Conservation (phyloP, 2,329 filamentous ascomycete species). For the Chrysoporthe puriensis region DNA sequence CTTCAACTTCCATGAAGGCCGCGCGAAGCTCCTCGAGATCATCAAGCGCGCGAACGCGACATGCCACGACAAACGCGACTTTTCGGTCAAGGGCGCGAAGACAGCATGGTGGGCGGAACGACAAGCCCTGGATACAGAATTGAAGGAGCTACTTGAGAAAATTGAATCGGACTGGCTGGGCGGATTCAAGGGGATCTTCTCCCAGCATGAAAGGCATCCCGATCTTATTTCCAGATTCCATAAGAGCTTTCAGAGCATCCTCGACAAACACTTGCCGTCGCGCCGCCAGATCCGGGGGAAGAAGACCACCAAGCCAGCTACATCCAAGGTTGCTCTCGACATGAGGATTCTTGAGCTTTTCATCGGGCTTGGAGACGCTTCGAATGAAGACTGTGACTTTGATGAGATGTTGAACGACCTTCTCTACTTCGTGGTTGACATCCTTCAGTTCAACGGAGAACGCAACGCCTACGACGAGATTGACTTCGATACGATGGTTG, state of each 20-base stretch:
- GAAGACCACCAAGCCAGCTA: conserved; percentile 47
- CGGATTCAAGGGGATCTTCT: conserved; percentile 93
- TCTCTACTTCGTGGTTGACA: conserved; percentile 94
- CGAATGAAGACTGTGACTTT: conserved; percentile 69
- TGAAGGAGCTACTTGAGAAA: conserved; percentile 78
- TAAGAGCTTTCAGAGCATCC: conserved; percentile 73
- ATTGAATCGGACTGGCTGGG: conserved; percentile 95
- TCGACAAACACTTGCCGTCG: conserved; percentile 86
- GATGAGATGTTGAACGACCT: conserved; percentile 92
- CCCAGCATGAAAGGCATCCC: conserved; percentile 66
- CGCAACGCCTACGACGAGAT: conserved; percentile 97
- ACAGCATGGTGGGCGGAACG: conserved; percentile 89
- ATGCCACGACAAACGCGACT: conserved; percentile 73
- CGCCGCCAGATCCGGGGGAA: conserved; percentile 65
- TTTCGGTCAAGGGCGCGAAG: conserved; percentile 74
- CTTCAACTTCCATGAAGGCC: conserved; percentile 83
- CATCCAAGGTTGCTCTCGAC: conserved; percentile 54
- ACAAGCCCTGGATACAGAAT: conserved; percentile 74
- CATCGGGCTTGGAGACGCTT: conserved; percentile 77
- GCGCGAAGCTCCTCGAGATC: conserved; percentile 79
- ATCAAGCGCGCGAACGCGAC: conserved; percentile 81
- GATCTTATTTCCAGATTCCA: conserved; percentile 76
- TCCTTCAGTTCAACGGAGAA: conserved; percentile 95
- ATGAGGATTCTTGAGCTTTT: conserved; percentile 81
- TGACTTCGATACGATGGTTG: conserved; percentile 88